phyloP scores from a whole-genome alignment of 1,284 basidiomycete species.

The Lentinula novae-zelandiae region DNA sequence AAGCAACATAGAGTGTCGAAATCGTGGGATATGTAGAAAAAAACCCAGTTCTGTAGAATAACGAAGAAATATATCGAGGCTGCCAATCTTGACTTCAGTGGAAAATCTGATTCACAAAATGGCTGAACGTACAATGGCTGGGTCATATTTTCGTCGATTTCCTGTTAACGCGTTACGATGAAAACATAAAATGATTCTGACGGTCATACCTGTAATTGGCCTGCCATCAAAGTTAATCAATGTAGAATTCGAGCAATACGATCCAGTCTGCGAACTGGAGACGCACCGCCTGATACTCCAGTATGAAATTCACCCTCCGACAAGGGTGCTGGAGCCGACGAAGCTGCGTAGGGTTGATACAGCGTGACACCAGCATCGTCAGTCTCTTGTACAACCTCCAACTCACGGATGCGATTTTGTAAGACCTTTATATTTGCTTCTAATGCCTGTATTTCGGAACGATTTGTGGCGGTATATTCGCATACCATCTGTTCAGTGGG shows the following conservation, averaged over 20 bases:
- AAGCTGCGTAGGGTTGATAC: constrained; percentile 3
- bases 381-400: neutral
- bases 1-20: neutral
- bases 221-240: neutral
- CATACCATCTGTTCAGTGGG: neutral
- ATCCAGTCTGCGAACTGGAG: neutral
- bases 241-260: neutral
- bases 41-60: constrained; percentile 11
- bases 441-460: constrained; percentile 3
- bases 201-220: neutral
- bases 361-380: constrained; percentile 1
- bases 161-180: neutral
- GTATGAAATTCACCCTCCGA: neutral
- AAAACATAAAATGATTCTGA: neutral
- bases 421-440: constrained; percentile 7
- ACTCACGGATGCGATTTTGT: constrained; percentile 7
- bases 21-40: constrained; percentile 6
- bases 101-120: neutral
- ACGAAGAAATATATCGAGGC: constrained; percentile 10
- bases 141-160: neutral
- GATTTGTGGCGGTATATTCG: constrained; percentile 4
- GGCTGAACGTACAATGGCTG: neutral
- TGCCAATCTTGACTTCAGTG: neutral
- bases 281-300: neutral
- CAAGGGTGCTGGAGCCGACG: neutral